Percentiles rank a stretch among this genome's conserved stretches.
phyloP scores from a whole-genome alignment of 139 green algal species.

The Eudorina sp. region DNA sequence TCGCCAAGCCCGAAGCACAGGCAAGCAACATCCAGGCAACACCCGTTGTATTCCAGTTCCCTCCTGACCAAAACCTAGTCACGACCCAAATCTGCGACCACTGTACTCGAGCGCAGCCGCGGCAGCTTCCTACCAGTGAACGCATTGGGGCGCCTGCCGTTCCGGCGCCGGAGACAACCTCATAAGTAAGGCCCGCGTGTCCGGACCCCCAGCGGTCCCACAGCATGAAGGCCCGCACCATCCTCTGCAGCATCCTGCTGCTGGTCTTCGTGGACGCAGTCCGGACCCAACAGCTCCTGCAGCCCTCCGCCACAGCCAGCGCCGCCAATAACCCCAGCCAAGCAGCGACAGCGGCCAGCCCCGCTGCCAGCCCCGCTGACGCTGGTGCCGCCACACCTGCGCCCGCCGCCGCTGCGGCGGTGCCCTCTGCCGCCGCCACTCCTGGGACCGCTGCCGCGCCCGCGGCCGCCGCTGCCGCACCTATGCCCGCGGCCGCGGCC shows the following conservation, averaged over 20 bases:
- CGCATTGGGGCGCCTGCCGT: no score
- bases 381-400: neutral
- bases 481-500: neutral
- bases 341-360: no score
- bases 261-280: neutral
- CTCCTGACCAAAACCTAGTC: no score
- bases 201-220: neutral
- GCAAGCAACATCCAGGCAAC: no score
- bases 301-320: no score
- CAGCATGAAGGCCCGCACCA: constrained; percentile 23
- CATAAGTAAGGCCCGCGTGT: neutral
- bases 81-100: no score
- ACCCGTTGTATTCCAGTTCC: no score
- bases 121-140: no score
- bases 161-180: no score
- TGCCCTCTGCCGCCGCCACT: neutral
- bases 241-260: constrained; percentile 16
- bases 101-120: no score
- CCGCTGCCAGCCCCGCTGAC: neutral
- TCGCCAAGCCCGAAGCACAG: no score
- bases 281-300: neutral
- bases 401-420: neutral
- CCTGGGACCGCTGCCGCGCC: neutral
- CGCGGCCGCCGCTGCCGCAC: neutral
- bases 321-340: no score